These are phyloP conservation scores for Aspergillus wentii DNA, from an alignment of 495 filamentous ascomycete genomes.

Conservation along the genomic window DNA sequence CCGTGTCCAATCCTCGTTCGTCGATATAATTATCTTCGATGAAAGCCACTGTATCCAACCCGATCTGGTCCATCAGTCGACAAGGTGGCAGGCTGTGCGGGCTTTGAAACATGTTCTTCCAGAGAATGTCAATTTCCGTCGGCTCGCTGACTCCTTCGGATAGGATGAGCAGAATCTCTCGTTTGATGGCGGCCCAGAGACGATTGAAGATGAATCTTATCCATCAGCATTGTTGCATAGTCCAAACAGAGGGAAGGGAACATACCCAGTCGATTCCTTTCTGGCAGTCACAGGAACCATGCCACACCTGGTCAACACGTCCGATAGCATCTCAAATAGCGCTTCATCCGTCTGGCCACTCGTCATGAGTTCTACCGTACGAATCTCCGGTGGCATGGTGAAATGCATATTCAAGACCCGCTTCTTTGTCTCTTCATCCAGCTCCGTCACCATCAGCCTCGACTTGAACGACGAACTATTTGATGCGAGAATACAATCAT, in stretches of 20 bases:
- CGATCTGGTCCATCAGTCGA: slow-evolving; percentile 27
- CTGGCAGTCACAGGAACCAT: slow-evolving; percentile 28
- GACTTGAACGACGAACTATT: slow-evolving; percentile 32
- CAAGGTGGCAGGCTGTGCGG: slow-evolving; percentile 17
- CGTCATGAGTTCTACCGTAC: slow-evolving; percentile 53
- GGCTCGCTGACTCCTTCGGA: slow-evolving; percentile 44
- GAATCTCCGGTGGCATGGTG: slow-evolving; percentile 45
- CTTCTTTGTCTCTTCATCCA: slow-evolving; percentile 8
- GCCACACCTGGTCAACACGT: slow-evolving; percentile 35
- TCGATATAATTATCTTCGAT: slow-evolving; percentile 40
- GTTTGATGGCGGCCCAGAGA: slow-evolving; percentile 54
- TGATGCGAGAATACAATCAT: slow-evolving; percentile 44
- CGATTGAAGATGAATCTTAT: slow-evolving; percentile 50
- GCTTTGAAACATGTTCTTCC: slow-evolving; percentile 26
- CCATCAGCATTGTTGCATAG: neutral
- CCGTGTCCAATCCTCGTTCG: slow-evolving; percentile 20
- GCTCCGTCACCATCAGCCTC: slow-evolving; percentile 18
- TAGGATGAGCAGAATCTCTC: slow-evolving; percentile 46
- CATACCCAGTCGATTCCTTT: slow-evolving; percentile 46
- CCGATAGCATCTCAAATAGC: slow-evolving; percentile 38
- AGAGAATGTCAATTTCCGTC: slow-evolving; percentile 41
- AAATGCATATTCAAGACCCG: slow-evolving; percentile 47
- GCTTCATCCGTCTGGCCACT: slow-evolving; percentile 38
- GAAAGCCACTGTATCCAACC: slow-evolving; percentile 28
- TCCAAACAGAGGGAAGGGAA: slow-evolving; percentile 3